These are phyloP conservation scores for Saturnispora silvae DNA, from an alignment of 805 yeast species.

Conservation along the genomic window DNA sequence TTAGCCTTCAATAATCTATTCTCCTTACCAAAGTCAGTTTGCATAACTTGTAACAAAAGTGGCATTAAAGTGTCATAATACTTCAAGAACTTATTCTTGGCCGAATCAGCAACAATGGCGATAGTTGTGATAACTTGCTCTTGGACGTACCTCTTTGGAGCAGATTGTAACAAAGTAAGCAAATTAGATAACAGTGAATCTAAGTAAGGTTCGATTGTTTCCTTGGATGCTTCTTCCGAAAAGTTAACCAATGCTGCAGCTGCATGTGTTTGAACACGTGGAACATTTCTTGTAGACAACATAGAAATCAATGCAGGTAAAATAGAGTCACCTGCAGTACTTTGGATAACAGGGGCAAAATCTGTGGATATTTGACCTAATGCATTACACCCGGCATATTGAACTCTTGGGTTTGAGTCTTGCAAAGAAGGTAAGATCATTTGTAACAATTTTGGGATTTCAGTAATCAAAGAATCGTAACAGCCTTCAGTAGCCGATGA, in stretches of 20 bases:
- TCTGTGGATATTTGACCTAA: constrained; percentile 96
- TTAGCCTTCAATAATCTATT: constrained; percentile 78
- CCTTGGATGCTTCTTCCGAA: constrained; percentile 83
- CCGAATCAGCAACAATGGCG: constrained; percentile 95
- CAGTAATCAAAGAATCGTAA: constrained; percentile 72
- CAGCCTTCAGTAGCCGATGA: constrained; percentile 98
- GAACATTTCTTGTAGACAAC: constrained; percentile 61
- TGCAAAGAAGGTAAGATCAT: constrained; percentile 75
- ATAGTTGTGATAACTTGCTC: constrained; percentile 96
- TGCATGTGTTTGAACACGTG: constrained; percentile 95
- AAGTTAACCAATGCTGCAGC: constrained; percentile 97
- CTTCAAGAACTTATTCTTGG: constrained; percentile 76
- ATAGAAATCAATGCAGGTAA: constrained; percentile 83
- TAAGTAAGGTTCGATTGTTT: constrained; percentile 82
- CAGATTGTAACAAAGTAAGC: constrained; percentile 62
- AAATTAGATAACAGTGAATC: constrained; percentile 70
- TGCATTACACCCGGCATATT: constrained; percentile 94
- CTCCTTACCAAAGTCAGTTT: constrained; percentile 68
- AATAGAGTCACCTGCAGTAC: constrained; percentile 65
- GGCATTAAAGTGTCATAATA: constrained; percentile 96
- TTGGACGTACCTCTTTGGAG: constrained; percentile 84
- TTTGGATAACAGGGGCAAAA: constrained; percentile 82
- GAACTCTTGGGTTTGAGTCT: constrained; percentile 89
- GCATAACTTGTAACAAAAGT: constrained; percentile 64
- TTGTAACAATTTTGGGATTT: constrained; percentile 72